Evolutionary conservation across 2,329 filamentous ascomycete genomes (phyloP).

Genomic region (Aspergillus sp.): DNA sequence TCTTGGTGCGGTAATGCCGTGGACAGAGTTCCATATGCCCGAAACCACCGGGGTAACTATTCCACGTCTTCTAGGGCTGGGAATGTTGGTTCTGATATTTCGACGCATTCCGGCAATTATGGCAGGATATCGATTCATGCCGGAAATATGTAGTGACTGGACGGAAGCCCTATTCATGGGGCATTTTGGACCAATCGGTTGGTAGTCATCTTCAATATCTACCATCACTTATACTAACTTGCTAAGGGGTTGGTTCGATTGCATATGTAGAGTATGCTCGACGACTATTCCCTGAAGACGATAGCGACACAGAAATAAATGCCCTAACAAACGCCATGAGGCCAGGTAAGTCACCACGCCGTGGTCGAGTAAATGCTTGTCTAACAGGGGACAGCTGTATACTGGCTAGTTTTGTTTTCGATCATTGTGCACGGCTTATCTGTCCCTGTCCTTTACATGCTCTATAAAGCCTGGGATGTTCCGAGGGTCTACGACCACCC

Average conservation of each 20-base stretch:
- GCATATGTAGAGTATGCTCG: constrained; percentile 49
- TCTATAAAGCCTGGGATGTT: constrained; percentile 33
- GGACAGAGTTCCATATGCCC: constrained; percentile 55
- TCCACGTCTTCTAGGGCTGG: constrained; percentile 52
- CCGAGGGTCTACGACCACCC: constrained; percentile 33
- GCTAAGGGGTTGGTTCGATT: constrained; percentile 44
- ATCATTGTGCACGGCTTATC: constrained; percentile 42
- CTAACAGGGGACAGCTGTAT: constrained; percentile 37
- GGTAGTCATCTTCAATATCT: background rate
- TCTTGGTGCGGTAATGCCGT: constrained; percentile 57
- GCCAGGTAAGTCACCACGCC: constrained; percentile 29
- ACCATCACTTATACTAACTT: background rate
- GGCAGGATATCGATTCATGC: constrained; percentile 57
- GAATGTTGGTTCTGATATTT: constrained; percentile 54
- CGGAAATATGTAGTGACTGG: constrained; percentile 51
- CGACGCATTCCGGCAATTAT: constrained; percentile 59
- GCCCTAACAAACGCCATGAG: constrained; percentile 41
- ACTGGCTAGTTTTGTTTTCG: constrained; percentile 46
- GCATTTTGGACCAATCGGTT: constrained; percentile 50
- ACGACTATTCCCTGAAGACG: constrained; percentile 44
- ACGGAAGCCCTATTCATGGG: constrained; percentile 63
- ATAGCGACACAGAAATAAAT: constrained; percentile 43
- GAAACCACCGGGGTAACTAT: constrained; percentile 54
- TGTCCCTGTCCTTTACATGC: constrained; percentile 33
- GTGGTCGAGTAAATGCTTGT: background rate